Evolutionary conservation across 192 early-diverging fungal genomes (phyloP).

Genomic region (Coemansia sp.): DNA sequence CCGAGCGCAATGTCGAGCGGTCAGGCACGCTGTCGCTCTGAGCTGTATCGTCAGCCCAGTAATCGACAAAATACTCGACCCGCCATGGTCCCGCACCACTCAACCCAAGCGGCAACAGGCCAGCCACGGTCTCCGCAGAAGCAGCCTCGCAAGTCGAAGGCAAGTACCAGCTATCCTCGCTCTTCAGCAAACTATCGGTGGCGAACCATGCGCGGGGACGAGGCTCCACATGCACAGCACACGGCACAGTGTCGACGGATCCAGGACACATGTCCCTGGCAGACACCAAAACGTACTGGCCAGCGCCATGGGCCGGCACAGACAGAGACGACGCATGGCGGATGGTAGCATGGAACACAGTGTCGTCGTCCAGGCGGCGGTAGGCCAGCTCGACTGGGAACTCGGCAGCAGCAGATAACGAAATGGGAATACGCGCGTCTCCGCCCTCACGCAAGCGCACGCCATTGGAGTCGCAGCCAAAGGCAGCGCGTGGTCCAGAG

Average conservation of each 20-base stretch:
- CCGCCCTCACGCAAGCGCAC: slow-evolving; percentile 37
- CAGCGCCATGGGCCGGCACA: slow-evolving; percentile 38
- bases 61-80: slow-evolving; percentile 47
- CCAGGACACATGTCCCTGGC: slow-evolving; percentile 38
- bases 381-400: slow-evolving; percentile 43
- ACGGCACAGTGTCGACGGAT: slow-evolving; percentile 34
- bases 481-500: slow-evolving; percentile 32
- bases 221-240: slow-evolving; percentile 44
- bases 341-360: slow-evolving; percentile 7
- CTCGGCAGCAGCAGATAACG: slow-evolving; percentile 24
- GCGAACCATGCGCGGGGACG: slow-evolving; percentile 47
- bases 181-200: slow-evolving; percentile 12
- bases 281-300: slow-evolving; percentile 46
- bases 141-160: not conserved
- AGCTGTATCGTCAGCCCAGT: slow-evolving; percentile 28
- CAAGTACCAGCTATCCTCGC: not conserved
- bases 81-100: slow-evolving; percentile 48
- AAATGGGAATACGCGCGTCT: slow-evolving; percentile 33
- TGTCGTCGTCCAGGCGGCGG: slow-evolving; percentile 26
- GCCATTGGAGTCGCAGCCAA: slow-evolving; percentile 36
- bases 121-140: not conserved
- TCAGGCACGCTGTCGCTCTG: slow-evolving; percentile 27
- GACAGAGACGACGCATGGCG: slow-evolving; percentile 12
- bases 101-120: slow-evolving; percentile 28
- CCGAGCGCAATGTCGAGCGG: slow-evolving; percentile 28